These are phyloP conservation scores for Penicillium canariense DNA, from an alignment of 495 filamentous ascomycete species.

Conservation along the genomic window DNA sequence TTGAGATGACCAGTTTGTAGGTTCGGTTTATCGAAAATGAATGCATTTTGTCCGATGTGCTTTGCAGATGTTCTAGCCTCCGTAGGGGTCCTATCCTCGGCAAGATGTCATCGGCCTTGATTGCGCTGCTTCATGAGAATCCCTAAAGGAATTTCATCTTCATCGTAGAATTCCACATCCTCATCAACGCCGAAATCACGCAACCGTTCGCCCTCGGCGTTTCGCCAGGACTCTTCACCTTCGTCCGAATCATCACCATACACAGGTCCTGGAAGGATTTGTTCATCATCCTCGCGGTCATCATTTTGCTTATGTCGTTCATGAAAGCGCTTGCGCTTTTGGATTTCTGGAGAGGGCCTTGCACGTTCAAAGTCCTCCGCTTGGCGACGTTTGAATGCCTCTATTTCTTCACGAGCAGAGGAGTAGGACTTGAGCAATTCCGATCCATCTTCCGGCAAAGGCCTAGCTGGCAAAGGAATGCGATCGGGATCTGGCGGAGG, in stretches of 20 bases:
- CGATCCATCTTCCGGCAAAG: constrained; percentile 23
- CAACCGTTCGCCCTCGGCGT: constrained; percentile 80
- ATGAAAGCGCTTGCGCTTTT: constrained; percentile 51
- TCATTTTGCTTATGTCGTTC: constrained; percentile 38
- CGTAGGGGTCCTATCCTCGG: neutral
- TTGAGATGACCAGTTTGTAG: neutral
- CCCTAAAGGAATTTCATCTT: constrained; percentile 77
- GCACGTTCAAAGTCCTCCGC: constrained; percentile 50
- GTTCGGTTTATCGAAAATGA: neutral
- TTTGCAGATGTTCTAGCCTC: neutral
- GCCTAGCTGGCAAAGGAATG: constrained; percentile 48
- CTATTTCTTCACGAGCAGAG: constrained; percentile 46
- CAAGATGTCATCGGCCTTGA: neutral
- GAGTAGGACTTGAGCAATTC: constrained; percentile 30
- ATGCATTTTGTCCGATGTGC: neutral
- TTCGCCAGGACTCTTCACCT: constrained; percentile 71
- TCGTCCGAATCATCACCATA: constrained; percentile 37
- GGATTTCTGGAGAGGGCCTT: constrained; percentile 24
- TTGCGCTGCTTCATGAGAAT: constrained; percentile 34
- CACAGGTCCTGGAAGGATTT: constrained; percentile 18
- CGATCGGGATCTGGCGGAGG: constrained; percentile 90
- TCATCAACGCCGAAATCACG: constrained; percentile 91
- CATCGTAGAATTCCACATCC: constrained; percentile 71
- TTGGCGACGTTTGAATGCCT: constrained; percentile 58
- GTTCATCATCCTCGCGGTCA: constrained; percentile 38